phyloP scores from a whole-genome alignment of 2,329 filamentous ascomycete genomes.

The Achaetomium macrosporum region DNA sequence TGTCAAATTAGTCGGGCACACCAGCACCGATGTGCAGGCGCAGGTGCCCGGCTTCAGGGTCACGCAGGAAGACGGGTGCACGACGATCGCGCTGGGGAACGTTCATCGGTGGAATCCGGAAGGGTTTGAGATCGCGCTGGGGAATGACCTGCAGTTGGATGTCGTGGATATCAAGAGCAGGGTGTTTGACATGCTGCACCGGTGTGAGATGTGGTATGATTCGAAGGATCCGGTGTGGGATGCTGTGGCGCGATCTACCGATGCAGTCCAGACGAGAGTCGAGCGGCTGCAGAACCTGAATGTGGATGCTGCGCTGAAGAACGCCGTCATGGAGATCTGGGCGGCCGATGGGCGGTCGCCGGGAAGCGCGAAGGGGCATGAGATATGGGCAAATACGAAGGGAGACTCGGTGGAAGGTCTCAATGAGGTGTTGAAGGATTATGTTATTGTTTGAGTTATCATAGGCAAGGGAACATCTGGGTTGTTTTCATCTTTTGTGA shows the following conservation, averaged over 20 bases:
- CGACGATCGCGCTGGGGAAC: slow-evolving; percentile 14
- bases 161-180: slow-evolving; percentile 19
- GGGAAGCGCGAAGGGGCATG: slow-evolving; percentile 16
- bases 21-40: slow-evolving; percentile 4
- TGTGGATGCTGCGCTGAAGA: slow-evolving; percentile 16
- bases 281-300: slow-evolving; percentile 15
- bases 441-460: slow-evolving; percentile 13
- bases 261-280: slow-evolving; percentile 14
- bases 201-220: slow-evolving; percentile 22
- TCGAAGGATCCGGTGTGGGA: slow-evolving; percentile 22
- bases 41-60: slow-evolving; percentile 7
- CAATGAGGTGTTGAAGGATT: slow-evolving; percentile 9
- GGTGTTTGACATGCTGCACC: slow-evolving; percentile 22
- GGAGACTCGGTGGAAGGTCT: not conserved
- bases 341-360: slow-evolving; percentile 21
- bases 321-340: slow-evolving; percentile 26
- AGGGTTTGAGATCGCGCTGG: slow-evolving; percentile 18
- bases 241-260: slow-evolving; percentile 6
- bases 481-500: not conserved
- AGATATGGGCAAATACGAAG: slow-evolving; percentile 15
- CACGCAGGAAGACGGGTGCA: slow-evolving; percentile 9
- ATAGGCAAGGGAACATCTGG: not conserved
- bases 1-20: slow-evolving; percentile 23
- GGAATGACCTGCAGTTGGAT: slow-evolving; percentile 22
- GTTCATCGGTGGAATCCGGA: slow-evolving; percentile 12